Conservation (phyloP, 1,284 basidiomycete genomes). For the Ustanciosporium gigantosporum region DNA sequence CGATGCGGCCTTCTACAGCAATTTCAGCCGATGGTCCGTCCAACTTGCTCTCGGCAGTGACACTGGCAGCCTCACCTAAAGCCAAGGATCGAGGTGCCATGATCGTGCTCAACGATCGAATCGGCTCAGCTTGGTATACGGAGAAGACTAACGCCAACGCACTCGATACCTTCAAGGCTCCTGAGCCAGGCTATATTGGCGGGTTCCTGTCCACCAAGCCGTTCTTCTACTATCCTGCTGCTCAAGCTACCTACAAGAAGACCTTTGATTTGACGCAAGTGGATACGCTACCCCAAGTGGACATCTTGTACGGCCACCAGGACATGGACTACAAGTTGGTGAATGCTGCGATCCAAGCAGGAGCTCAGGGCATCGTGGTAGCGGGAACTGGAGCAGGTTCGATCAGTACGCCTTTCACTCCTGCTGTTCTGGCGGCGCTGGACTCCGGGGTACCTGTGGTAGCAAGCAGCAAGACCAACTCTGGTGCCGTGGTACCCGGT, state of each 20-base stretch:
- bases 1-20: slow-evolving; percentile 60
- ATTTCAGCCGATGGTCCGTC: slow-evolving; percentile 55
- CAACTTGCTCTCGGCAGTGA: slow-evolving; percentile 57
- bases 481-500: not conserved
- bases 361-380: slow-evolving; percentile 51
- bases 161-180: slow-evolving; percentile 58
- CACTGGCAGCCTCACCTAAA: slow-evolving; percentile 36
- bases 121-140: slow-evolving; percentile 54
- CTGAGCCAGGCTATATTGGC: slow-evolving; percentile 50
- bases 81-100: slow-evolving; percentile 50
- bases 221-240: not conserved
- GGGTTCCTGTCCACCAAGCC: not conserved
- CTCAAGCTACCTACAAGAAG: not conserved
- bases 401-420: not conserved
- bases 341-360: slow-evolving; percentile 34
- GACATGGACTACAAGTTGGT: slow-evolving; percentile 22
- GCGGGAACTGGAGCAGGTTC: slow-evolving; percentile 49
- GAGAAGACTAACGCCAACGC: slow-evolving; percentile 50
- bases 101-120: slow-evolving; percentile 58
- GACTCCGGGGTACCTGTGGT: not conserved
- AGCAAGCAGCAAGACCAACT: not conserved
- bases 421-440: not conserved
- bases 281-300: slow-evolving; percentile 41
- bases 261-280: slow-evolving; percentile 37
- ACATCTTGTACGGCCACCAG: slow-evolving; percentile 41